A percentile compares a stretch with the other conserved stretches of the same genome.
Evolutionary conservation across 345 rosid genomes (phyloP).

Genomic region (Jatropha curcas): DNA sequence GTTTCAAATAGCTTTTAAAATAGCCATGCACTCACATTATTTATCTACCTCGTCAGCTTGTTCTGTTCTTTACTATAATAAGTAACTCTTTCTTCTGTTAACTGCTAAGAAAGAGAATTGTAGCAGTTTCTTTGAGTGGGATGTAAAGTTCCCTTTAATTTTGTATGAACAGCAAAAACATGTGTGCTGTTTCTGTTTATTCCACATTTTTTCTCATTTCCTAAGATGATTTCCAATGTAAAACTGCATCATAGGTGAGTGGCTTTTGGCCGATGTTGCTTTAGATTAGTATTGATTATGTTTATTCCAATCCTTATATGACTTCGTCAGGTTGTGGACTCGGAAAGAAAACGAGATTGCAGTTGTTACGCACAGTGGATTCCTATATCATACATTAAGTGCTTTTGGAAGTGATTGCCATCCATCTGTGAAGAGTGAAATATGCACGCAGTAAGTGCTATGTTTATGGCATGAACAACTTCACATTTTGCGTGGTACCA

Average conservation of each 20-base stretch:
- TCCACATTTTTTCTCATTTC: background rate
- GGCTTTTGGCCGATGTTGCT: background rate
- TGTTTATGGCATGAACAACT: conserved; percentile 5
- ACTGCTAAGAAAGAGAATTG: background rate
- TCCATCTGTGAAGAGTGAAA: conserved; percentile 50
- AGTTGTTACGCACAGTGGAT: conserved; percentile 70
- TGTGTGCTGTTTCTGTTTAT: too few species aligned
- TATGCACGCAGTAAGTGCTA: conserved; percentile 56
- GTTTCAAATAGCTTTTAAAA: background rate
- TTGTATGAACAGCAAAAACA: background rate
- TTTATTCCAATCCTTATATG: background rate
- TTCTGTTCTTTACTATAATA: background rate
- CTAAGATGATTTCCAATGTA: background rate
- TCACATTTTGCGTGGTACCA: background rate
- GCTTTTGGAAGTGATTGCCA: conserved; percentile 56
- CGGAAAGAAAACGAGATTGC: conserved; percentile 78
- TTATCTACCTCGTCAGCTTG: background rate
- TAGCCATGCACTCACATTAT: background rate
- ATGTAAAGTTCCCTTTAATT: background rate
- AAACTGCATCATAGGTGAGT: background rate
- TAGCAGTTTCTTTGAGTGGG: background rate
- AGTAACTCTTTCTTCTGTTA: background rate
- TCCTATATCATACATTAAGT: conserved; percentile 54
- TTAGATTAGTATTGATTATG: background rate
- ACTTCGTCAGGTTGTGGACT: conserved; percentile 62